Percentiles rank a stretch among this genome's conserved stretches.
phyloP scores from a whole-genome alignment of 2,329 filamentous ascomycete species.

The Aureobasidium sp. region DNA sequence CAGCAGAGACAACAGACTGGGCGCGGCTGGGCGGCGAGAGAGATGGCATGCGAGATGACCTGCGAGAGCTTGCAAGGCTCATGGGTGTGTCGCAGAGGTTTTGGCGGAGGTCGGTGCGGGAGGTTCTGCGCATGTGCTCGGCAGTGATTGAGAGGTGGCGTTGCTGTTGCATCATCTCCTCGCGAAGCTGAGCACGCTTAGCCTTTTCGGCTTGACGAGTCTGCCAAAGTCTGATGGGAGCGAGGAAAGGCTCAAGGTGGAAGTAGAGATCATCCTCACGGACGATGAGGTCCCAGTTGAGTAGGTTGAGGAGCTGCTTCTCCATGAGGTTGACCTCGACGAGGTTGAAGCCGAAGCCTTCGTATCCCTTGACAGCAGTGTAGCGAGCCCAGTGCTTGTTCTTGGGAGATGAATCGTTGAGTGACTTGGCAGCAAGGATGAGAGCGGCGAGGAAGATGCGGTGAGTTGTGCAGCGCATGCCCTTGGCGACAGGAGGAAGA shows the following conservation, averaged over 20 bases:
- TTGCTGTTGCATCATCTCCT: constrained; percentile 29
- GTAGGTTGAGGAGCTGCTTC: constrained; percentile 88
- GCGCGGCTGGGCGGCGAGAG: constrained; percentile 36
- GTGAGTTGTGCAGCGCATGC: constrained; percentile 92
- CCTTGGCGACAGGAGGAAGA: constrained; percentile 89
- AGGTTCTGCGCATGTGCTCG: constrained; percentile 27
- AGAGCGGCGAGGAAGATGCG: constrained; percentile 89
- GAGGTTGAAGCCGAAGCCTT: constrained; percentile 80
- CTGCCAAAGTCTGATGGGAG: constrained; percentile 62
- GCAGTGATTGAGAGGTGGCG: constrained; percentile 28
- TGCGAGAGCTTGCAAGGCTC: constrained; percentile 19
- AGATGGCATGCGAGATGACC: constrained; percentile 38
- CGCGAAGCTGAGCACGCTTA: constrained; percentile 34
- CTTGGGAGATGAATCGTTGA: constrained; percentile 97
- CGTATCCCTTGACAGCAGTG: constrained; percentile 63
- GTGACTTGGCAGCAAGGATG: constrained; percentile 86
- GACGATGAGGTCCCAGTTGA: constrained; percentile 91
- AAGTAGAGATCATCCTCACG: constrained; percentile 75
- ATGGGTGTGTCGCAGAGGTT: constrained; percentile 30
- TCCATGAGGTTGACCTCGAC: constrained; percentile 99
- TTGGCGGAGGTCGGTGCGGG: constrained; percentile 22
- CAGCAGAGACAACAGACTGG: constrained; percentile 27
- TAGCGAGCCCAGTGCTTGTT: constrained; percentile 99
- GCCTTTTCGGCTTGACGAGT: constrained; percentile 47
- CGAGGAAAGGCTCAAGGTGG: constrained; percentile 81